Evolutionary conservation across 345 rosid species (phyloP).

Genomic region (Raphanus sativus): DNA sequence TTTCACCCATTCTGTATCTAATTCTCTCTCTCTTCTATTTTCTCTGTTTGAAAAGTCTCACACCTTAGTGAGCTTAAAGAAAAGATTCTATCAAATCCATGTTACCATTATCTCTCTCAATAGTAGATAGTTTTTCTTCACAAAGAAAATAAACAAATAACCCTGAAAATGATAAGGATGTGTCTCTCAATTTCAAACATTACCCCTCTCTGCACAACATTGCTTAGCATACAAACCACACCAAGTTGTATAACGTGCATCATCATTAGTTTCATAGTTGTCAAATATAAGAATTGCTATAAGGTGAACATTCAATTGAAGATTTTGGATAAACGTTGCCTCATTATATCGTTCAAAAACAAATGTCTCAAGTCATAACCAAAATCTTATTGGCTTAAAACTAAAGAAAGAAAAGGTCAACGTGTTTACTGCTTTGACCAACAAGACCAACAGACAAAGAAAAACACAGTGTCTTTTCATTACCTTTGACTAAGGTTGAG

Average conservation of each 20-base stretch:
- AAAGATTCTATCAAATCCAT: constrained; percentile 37
- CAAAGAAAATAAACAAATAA: constrained; percentile 25
- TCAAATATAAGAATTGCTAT: background rate
- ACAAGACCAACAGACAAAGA: constrained; percentile 12
- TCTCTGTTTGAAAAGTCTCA: constrained; percentile 34
- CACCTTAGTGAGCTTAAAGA: constrained; percentile 14
- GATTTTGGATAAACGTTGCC: background rate
- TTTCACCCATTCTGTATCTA: constrained; percentile 21
- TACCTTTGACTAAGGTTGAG: constrained; percentile 63
- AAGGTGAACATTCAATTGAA: constrained; percentile 3
- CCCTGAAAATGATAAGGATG: constrained; percentile 19
- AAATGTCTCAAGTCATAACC: constrained; percentile 23
- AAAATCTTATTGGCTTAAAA: constrained; percentile 18
- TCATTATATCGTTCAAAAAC: constrained; percentile 18
- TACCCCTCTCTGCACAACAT: constrained; percentile 31
- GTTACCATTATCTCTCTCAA: constrained; percentile 23
- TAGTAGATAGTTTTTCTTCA: constrained; percentile 1
- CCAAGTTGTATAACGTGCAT: background rate
- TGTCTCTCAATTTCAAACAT: constrained; percentile 42
- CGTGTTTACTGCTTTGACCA: constrained; percentile 17
- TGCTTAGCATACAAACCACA: background rate
- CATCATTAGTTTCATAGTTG: background rate
- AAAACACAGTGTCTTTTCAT: constrained; percentile 4
- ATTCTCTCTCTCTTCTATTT: constrained; percentile 10
- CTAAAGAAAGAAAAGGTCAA: constrained; percentile 23